phyloP scores from a whole-genome alignment of 2,329 filamentous ascomycete species.

The Microdochium bolleyi region DNA sequence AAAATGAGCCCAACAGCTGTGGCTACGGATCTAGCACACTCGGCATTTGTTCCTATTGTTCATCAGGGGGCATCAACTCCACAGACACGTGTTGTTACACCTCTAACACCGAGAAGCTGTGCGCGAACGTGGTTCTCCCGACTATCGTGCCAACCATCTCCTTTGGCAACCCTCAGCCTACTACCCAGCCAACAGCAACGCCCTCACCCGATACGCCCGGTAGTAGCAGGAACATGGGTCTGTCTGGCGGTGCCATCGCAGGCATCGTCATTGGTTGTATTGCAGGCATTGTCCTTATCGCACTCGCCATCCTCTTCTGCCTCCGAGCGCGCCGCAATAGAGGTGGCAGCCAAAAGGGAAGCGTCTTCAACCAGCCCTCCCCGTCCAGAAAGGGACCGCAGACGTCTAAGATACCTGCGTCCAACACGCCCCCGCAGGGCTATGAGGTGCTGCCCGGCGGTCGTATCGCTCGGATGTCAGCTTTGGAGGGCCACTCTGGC shows the following conservation, averaged over 20 bases:
- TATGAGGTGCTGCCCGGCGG: conserved; percentile 78
- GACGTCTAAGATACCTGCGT: conserved; percentile 27
- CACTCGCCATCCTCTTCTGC: conserved; percentile 57
- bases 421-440: conserved; percentile 31
- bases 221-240: conserved; percentile 19
- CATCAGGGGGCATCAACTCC: conserved; percentile 74
- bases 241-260: conserved; percentile 84
- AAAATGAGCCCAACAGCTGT: conserved; percentile 82
- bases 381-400: conserved; percentile 49
- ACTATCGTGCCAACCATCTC: conserved; percentile 63
- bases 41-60: conserved; percentile 84
- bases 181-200: neutral
- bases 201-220: conserved; percentile 16
- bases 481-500: conserved; percentile 68
- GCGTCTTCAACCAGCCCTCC: conserved; percentile 84
- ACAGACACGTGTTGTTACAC: conserved; percentile 94
- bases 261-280: conserved; percentile 82
- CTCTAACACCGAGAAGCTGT: conserved; percentile 65
- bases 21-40: conserved; percentile 66
- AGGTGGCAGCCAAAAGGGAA: conserved; percentile 54
- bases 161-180: conserved; percentile 34
- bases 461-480: conserved; percentile 92
- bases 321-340: conserved; percentile 44
- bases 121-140: conserved; percentile 70
- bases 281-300: conserved; percentile 61